A percentile compares a stretch with the other conserved stretches of the same genome.
phyloP scores from a whole-genome alignment of 345 rosid species.

The Microcos paniculata region DNA sequence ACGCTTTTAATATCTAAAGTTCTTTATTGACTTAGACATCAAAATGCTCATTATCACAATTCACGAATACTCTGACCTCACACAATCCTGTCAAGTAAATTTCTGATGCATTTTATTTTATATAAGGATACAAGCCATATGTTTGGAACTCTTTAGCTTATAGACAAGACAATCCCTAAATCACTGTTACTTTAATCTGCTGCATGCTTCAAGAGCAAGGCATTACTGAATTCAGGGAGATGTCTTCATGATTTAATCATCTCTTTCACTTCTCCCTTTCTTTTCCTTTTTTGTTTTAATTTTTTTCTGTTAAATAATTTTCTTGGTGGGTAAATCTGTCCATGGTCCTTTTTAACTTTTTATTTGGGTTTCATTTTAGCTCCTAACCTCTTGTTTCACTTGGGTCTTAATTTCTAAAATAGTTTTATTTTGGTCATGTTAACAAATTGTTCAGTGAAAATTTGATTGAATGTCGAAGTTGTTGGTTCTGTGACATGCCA shows the following conservation, averaged over 20 bases:
- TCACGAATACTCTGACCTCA: not conserved
- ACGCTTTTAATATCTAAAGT: not conserved
- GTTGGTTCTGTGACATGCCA: no score
- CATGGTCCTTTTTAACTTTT: no score
- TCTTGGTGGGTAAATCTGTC: not conserved
- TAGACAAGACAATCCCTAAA: no score
- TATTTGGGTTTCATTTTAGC: no score
- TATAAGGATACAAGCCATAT: not conserved
- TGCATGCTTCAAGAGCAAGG: not conserved
- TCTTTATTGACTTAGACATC: not conserved
- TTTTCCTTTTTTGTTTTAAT: not conserved
- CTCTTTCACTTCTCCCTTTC: not conserved
- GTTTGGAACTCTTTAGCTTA: not conserved
- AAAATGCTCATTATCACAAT: not conserved
- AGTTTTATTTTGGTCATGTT: no score
- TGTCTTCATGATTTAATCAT: not conserved
- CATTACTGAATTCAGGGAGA: not conserved
- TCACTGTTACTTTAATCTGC: no score
- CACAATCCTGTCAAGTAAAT: not conserved
- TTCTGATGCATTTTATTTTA: not conserved
- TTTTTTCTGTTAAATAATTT: not conserved
- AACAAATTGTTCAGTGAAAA: no score
- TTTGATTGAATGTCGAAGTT: no score
- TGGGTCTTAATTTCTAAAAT: no score
- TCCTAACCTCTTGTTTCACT: no score